Base-by-base conservation (phyloP, 257 asterid genomes). In the Capsicum baccatum region DNA sequence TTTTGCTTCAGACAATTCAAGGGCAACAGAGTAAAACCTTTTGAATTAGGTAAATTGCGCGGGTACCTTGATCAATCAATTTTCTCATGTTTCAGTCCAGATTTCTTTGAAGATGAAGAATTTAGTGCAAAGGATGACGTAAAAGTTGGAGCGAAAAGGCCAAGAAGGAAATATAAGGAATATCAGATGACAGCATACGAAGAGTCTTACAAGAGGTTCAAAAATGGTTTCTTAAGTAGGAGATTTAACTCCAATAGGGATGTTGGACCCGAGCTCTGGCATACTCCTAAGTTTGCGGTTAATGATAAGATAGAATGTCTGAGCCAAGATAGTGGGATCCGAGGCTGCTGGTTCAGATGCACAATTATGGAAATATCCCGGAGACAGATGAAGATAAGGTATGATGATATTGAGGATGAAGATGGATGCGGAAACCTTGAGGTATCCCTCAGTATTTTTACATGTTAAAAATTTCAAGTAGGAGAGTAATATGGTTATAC, bases 311-410 rank as follows among this genome's bases (percentile, higher is more conserved):
- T 95, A 82, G 99, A 97, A 79, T 86, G 92, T 89, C 92, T 97
- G 79, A 92, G 96, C 89, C 99, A 91, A 89, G 99, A 97, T 90
- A 95, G 99, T 83, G 99, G 99, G 55, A 88, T 97, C 69, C 97
- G 99, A 78, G 99, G 99, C 63, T 97, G 99, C 89, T 97, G 99
- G 99, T 97, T 97, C 88, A 91, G 92, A 88, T 94, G 99, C 89
- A 89, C 92, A 0, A 88, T 94, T 39, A 70, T 91, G 71, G 97
- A 93, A 92, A 86, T 93, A 64, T 91, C 97, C 39, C 89, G 88
- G 87, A 90, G 87, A 85, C 96, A 90, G 89, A 84, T 97, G 82
- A 97, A 91, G 83, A 85, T 97, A 79, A 86, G 84, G 9, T 94
- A 95, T 73, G 94, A 94, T 84, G 99, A 97, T 86, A 55, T 95